These are phyloP conservation scores for Hymenoscyphus infarciens DNA, from an alignment of 2,329 filamentous ascomycete genomes.

Conservation along the genomic window DNA sequence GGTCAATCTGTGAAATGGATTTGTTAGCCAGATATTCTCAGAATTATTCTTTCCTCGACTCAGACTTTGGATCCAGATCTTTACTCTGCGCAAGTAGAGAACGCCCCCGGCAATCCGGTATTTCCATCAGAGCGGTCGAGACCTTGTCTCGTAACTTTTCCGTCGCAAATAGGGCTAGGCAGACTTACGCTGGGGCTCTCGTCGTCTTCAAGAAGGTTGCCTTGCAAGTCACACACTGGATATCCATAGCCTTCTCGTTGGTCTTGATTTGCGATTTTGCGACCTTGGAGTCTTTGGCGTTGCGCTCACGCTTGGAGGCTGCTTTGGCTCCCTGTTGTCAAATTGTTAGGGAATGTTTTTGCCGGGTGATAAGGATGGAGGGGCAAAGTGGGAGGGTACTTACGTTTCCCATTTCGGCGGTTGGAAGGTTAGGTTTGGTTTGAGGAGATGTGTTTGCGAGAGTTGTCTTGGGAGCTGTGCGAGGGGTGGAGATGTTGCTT, in stretches of 20 bases:
- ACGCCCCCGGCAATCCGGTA: background rate
- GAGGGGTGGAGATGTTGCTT: slow-evolving; percentile 5
- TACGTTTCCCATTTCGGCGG: slow-evolving; percentile 28
- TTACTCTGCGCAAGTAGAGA: background rate
- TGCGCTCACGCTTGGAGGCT: slow-evolving; percentile 70
- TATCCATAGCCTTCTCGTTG: slow-evolving; percentile 69
- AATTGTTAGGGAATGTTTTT: slow-evolving; percentile 2
- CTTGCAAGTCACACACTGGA: slow-evolving; percentile 75
- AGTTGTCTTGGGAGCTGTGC: background rate
- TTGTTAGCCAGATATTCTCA: background rate
- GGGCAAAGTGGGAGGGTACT: background rate
- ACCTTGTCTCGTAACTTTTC: background rate
- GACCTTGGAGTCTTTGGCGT: slow-evolving; percentile 55
- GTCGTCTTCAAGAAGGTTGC: slow-evolving; percentile 76
- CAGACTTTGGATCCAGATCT: background rate
- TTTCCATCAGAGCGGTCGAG: background rate
- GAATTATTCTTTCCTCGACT: background rate
- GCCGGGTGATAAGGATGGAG: background rate
- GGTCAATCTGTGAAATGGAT: slow-evolving; percentile 24
- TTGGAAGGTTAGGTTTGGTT: background rate
- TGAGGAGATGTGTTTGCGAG: background rate
- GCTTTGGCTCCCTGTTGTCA: slow-evolving; percentile 57
- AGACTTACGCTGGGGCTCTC: slow-evolving; percentile 62
- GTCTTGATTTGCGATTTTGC: slow-evolving; percentile 68
- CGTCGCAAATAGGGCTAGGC: background rate